A percentile compares a stretch with the other conserved stretches of the same genome.
Conservation (phyloP, 2,329 filamentous ascomycete genomes). For the Ophiostoma himal-ulmi region DNA sequence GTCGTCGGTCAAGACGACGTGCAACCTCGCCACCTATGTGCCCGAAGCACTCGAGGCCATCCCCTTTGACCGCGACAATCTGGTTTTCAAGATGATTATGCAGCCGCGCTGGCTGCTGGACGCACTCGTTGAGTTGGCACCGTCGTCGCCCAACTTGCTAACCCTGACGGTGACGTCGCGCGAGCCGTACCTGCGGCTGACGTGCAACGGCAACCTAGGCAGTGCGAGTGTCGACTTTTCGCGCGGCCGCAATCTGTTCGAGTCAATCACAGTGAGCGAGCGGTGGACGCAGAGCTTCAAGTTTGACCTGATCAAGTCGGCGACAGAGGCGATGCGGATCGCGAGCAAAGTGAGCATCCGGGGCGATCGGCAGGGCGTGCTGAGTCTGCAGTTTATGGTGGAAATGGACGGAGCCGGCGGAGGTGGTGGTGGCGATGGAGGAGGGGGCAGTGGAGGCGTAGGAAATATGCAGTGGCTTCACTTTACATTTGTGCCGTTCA, state of each 20-base stretch:
- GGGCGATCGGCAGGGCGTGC: conserved; percentile 79
- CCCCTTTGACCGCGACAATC: conserved; percentile 72
- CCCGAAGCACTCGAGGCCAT: conserved; percentile 72
- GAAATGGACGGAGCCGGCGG: conserved; percentile 55
- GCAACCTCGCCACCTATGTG: conserved; percentile 83
- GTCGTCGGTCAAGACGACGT: conserved; percentile 78
- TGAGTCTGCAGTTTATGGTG: conserved; percentile 95
- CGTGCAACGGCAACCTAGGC: conserved; percentile 55
- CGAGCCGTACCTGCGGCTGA: conserved; percentile 68
- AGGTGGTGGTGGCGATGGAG: background rate
- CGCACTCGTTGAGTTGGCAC: conserved; percentile 61
- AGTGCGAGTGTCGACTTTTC: conserved; percentile 62
- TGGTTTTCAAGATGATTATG: conserved; percentile 94
- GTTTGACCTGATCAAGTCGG: conserved; percentile 79
- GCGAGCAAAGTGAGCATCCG: conserved; percentile 89
- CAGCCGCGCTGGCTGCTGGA: conserved; percentile 67
- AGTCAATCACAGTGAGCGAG: conserved; percentile 63
- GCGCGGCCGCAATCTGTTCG: conserved; percentile 60
- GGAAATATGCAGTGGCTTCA: conserved; percentile 68
- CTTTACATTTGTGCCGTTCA: conserved; percentile 73
- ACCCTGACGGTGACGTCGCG: conserved; percentile 60
- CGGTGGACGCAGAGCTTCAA: conserved; percentile 69
- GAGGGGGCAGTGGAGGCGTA: background rate
- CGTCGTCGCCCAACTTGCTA: conserved; percentile 66
- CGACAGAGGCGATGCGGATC: conserved; percentile 84